Evolutionary conservation across 2,329 filamentous ascomycete species (phyloP).

Genomic region (Achaetomium macrosporum): DNA sequence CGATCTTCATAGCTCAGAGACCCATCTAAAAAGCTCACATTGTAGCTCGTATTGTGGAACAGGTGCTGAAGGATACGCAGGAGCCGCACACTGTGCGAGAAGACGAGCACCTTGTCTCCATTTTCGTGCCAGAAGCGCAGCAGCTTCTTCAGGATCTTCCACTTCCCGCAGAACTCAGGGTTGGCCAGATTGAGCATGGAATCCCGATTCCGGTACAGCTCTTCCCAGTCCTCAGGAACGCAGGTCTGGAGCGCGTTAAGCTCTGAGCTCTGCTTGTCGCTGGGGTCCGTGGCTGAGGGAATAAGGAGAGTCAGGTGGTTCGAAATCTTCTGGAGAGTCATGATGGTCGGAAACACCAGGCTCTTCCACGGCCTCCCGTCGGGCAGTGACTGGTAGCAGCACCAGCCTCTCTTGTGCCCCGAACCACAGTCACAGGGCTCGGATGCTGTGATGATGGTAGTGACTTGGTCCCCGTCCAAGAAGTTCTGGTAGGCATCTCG

Average conservation of each 20-base stretch:
- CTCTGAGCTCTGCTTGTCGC: constrained; percentile 73
- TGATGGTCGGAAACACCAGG: constrained; percentile 79
- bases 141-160: constrained; percentile 83
- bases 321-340: constrained; percentile 76
- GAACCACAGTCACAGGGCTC: constrained; percentile 66
- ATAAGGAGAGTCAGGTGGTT: constrained; percentile 90
- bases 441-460: constrained; percentile 60
- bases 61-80: constrained; percentile 78
- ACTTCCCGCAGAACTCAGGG: constrained; percentile 92
- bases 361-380: constrained; percentile 62
- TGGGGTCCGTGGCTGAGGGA: constrained; percentile 56
- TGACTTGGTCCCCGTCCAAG: constrained; percentile 64
- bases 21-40: constrained; percentile 85
- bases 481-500: constrained; percentile 77
- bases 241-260: constrained; percentile 67
- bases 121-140: constrained; percentile 84
- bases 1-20: constrained; percentile 77
- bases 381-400: constrained; percentile 59
- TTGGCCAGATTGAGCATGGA: constrained; percentile 76
- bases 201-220: constrained; percentile 68
- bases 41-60: constrained; percentile 84
- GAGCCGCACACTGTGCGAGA: constrained; percentile 84
- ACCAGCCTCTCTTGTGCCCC: constrained; percentile 70
- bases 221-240: constrained; percentile 67
- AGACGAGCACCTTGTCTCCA: constrained; percentile 91